phyloP scores from a whole-genome alignment of 257 asterid species.

The Echites panduratus region DNA sequence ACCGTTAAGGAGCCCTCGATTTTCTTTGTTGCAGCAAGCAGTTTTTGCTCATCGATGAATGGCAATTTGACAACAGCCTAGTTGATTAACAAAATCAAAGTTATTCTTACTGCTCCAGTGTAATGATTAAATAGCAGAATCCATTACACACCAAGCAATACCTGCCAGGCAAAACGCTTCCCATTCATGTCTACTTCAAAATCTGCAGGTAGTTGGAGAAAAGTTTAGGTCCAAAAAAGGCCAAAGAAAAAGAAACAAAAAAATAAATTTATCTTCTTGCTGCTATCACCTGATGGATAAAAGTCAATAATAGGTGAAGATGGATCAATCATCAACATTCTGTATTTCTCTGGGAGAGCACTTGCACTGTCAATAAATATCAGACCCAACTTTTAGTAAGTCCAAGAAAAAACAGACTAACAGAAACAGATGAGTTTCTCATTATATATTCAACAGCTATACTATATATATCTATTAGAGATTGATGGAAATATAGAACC shows the following conservation, averaged over 20 bases:
- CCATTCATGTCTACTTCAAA: slow-evolving; percentile 96
- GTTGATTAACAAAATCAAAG: slow-evolving; percentile 16
- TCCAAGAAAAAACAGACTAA: no score
- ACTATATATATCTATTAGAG: background rate
- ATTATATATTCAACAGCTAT: no score
- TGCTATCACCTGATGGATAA: slow-evolving; percentile 70
- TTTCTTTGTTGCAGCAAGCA: slow-evolving; percentile 77
- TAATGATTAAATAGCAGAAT: background rate
- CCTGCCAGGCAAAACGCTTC: slow-evolving; percentile 99
- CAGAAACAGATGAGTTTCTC: background rate
- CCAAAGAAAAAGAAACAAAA: background rate
- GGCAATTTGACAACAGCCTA: slow-evolving; percentile 94
- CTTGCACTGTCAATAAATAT: slow-evolving; percentile 43
- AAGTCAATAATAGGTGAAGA: slow-evolving; percentile 70
- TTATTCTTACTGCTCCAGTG: slow-evolving; percentile 9
- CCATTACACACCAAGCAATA: slow-evolving; percentile 22
- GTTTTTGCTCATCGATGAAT: slow-evolving; percentile 87
- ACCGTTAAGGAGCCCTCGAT: slow-evolving; percentile 89
- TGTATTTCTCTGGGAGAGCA: slow-evolving; percentile 79
- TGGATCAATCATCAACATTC: slow-evolving; percentile 82
- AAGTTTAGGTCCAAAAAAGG: slow-evolving; percentile 18
- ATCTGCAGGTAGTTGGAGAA: slow-evolving; percentile 37
- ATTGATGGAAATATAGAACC: slow-evolving; percentile 37
- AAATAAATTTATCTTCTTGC: slow-evolving; percentile 1
- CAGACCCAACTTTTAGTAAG: background rate